Evolutionary conservation across 257 asterid species (phyloP), one percentile per base, ranked within the genome.

Genomic region (Solanum sitiens): DNA sequence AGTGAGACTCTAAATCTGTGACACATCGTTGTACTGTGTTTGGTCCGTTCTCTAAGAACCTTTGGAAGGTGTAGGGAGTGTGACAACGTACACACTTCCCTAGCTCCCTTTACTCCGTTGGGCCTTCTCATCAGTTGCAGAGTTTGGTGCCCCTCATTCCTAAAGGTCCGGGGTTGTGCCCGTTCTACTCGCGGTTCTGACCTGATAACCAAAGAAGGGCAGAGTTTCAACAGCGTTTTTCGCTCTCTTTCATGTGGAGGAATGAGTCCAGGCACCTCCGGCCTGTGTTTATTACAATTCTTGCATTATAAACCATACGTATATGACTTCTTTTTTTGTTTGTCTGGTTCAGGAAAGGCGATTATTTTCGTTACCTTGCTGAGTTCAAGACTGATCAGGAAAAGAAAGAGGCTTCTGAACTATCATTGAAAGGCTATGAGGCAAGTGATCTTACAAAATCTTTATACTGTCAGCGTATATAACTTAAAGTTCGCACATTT

Each of bases 331-430:
- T 75, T 23, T 76, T n/a, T 5, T 32, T 61, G 37, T 40, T 7
- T 42, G 27, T 84, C 0, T 63, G 63, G 1, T 92, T 59, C 91
- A 94, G 98, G 98, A 94, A 94, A 91, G 98, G 97, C 32, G 98
- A 95, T 50, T 95, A 95, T 72, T 94, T 83, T 91, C 96, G 98
- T 83, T 95, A 95, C 89, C 95, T 94, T 42, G 98, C 98, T 72
- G 98, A 95, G 93, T 94, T 95, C 89, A 95, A 95, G 94, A 87
- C 90, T 32, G 98, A 94, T 68, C 92, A 94, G 88, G 97, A 94
- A n/a, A 95, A 91, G 73, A 95, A 94, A 84, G 98, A 95, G 88
- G 94, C 96, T 25, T 93, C 98, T 83, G 98, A 95, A 32, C 92
- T 90, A 86, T 95, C 98, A 75, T 91, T 95, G 87, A 92, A 95